A percentile compares a stretch with the other conserved stretches of the same genome.
Conservation (phyloP, 495 filamentous ascomycete genomes). For the Neurospora terricola region DNA sequence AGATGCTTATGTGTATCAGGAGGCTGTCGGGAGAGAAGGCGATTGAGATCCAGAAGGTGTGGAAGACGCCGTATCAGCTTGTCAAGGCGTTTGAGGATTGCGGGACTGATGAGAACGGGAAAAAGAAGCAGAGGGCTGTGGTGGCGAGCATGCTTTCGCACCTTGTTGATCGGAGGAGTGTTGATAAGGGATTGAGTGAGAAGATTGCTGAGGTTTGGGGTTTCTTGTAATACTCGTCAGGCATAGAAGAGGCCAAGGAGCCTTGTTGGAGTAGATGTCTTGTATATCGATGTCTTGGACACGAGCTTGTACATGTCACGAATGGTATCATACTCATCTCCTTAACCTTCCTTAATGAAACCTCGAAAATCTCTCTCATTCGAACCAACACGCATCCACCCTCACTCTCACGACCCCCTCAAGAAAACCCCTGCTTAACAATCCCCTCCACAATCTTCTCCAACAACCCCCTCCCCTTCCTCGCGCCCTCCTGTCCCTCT, state of each 20-base stretch:
- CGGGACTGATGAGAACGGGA: slow-evolving; percentile 31
- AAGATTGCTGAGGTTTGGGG: slow-evolving; percentile 73
- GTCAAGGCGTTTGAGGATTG: slow-evolving; percentile 55
- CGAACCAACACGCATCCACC: not conserved
- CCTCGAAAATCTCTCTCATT: not conserved
- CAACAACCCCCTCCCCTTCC: slow-evolving; percentile 49
- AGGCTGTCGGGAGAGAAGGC: slow-evolving; percentile 77
- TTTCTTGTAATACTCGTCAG: not conserved
- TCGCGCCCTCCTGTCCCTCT: slow-evolving; percentile 30
- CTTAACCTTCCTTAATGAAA: not conserved
- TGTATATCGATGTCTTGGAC: not conserved
- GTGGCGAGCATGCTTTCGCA: slow-evolving; percentile 42
- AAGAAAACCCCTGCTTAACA: slow-evolving; percentile 57
- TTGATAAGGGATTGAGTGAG: slow-evolving; percentile 51
- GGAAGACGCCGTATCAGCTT: slow-evolving; percentile 62
- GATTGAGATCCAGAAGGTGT: slow-evolving; percentile 64
- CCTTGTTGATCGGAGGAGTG: slow-evolving; percentile 57
- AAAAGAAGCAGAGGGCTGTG: slow-evolving; percentile 41
- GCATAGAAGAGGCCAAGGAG: not conserved
- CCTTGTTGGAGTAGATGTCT: slow-evolving; percentile 4
- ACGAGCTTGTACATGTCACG: not conserved
- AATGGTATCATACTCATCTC: not conserved
- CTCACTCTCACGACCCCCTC: not conserved
- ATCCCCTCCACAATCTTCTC: slow-evolving; percentile 76
- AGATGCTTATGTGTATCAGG: slow-evolving; percentile 80